phyloP scores from a whole-genome alignment of 805 yeast genomes.

The Geotrichum ghanense region DNA sequence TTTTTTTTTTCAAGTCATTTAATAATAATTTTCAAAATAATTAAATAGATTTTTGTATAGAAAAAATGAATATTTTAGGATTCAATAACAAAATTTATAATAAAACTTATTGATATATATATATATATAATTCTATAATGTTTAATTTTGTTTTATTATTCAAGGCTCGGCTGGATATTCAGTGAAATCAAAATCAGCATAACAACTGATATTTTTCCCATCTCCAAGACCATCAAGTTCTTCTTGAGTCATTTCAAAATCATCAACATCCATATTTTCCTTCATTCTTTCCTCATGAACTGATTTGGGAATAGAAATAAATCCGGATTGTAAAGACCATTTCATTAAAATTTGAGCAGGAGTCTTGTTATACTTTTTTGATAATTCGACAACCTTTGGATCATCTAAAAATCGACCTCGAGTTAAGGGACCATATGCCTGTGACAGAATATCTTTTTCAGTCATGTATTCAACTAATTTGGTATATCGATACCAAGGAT shows the following conservation, averaged over 20 bases:
- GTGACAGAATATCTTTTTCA: conserved; percentile 44
- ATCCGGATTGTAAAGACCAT: conserved; percentile 39
- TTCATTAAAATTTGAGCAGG: conserved; percentile 37
- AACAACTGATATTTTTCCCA: conserved; percentile 20
- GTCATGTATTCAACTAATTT: conserved; percentile 53
- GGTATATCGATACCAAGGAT: conserved; percentile 68
- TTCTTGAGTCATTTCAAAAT: conserved; percentile 27
- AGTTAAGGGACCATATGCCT: conserved; percentile 75
- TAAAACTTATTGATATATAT: too few species aligned
- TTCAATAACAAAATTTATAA: too few species aligned
- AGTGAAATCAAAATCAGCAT: conserved; percentile 29
- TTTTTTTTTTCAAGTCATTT: too few species aligned
- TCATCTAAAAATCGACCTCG: conserved; percentile 43
- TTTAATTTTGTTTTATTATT: too few species aligned
- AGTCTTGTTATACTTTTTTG: conserved; percentile 29
- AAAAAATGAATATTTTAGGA: too few species aligned
- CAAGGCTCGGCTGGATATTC: not conserved
- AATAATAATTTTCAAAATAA: too few species aligned
- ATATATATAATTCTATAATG: too few species aligned
- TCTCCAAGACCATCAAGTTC: conserved; percentile 24
- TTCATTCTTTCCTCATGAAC: conserved; percentile 43
- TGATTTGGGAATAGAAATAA: conserved; percentile 66
- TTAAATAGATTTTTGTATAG: too few species aligned
- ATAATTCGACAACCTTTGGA: conserved; percentile 25
- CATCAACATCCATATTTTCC: conserved; percentile 44